Evolutionary conservation across 192 early-diverging fungal genomes (phyloP).

Genomic region (Chytriomyces hyalinus): DNA sequence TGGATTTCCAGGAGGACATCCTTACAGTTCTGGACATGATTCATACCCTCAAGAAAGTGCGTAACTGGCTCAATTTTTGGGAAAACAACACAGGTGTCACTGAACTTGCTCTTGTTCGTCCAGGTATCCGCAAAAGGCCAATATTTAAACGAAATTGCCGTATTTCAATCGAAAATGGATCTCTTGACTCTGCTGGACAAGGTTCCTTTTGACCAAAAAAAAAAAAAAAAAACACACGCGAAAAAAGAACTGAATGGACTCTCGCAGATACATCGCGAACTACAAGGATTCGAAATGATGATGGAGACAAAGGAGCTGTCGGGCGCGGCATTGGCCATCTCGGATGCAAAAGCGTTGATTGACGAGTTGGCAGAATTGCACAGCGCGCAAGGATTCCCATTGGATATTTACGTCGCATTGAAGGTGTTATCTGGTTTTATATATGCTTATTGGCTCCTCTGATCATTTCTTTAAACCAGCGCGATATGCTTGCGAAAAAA

Average conservation of each 20-base stretch:
- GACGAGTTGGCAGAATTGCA: conserved; percentile 25
- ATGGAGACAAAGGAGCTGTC: conserved; percentile 33
- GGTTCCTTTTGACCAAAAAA: neutral
- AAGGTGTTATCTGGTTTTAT: too few relatives aligned
- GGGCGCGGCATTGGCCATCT: conserved; percentile 31
- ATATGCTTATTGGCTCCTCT: too few relatives aligned
- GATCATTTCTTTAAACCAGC: too few relatives aligned
- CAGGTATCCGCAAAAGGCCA: too few relatives aligned
- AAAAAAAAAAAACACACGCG: neutral
- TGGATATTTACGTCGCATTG: neutral
- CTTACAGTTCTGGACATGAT: conserved; percentile 4
- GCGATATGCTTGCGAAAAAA: conserved; percentile 19
- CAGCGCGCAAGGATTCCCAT: neutral
- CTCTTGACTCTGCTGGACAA: conserved; percentile 26
- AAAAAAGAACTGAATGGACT: neutral
- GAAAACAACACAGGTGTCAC: too few relatives aligned
- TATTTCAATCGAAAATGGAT: neutral
- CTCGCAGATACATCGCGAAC: conserved; percentile 35
- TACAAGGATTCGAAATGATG: conserved; percentile 29
- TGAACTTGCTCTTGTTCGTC: too few relatives aligned
- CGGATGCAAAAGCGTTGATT: conserved; percentile 35
- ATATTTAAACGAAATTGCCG: too few relatives aligned
- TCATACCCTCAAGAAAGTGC: conserved; percentile 16
- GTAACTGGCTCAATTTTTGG: too few relatives aligned
- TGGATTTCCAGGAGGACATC: conserved; percentile 21